Evolutionary conservation across 2,329 filamentous ascomycete species (phyloP).

Genomic region (Diplodia mutila): DNA sequence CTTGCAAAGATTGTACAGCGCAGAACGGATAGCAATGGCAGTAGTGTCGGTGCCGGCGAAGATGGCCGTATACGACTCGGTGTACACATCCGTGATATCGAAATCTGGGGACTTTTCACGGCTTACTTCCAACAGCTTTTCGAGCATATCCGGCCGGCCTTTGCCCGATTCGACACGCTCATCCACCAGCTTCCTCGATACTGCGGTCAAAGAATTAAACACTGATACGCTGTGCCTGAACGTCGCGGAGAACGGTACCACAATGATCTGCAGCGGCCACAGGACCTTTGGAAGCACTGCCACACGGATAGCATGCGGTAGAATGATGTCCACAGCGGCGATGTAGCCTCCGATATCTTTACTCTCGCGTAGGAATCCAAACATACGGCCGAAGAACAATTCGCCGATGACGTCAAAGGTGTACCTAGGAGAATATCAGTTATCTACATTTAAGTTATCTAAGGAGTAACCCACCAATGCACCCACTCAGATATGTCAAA

Average conservation of each 20-base stretch:
- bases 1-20: conserved; percentile 45
- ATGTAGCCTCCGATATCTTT: conserved; percentile 47
- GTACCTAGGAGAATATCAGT: conserved; percentile 34
- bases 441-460: background rate
- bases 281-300: background rate
- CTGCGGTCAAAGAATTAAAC: background rate
- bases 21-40: conserved; percentile 36
- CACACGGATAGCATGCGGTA: conserved; percentile 9
- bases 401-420: conserved; percentile 51
- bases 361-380: conserved; percentile 48
- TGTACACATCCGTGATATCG: conserved; percentile 18
- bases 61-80: conserved; percentile 10
- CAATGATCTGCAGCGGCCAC: background rate
- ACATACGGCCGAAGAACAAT: conserved; percentile 46
- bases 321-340: conserved; percentile 34
- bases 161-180: conserved; percentile 11
- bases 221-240: background rate
- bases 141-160: conserved; percentile 5
- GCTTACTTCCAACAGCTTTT: conserved; percentile 12
- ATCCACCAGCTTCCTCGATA: conserved; percentile 10
- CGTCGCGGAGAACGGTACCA: conserved; percentile 1
- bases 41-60: conserved; percentile 45
- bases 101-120: background rate
- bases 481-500: conserved; percentile 32
- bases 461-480: conserved; percentile 17